Evolutionary conservation across 495 filamentous ascomycete genomes (phyloP).

Genomic region (Neohortaea acidophila): DNA sequence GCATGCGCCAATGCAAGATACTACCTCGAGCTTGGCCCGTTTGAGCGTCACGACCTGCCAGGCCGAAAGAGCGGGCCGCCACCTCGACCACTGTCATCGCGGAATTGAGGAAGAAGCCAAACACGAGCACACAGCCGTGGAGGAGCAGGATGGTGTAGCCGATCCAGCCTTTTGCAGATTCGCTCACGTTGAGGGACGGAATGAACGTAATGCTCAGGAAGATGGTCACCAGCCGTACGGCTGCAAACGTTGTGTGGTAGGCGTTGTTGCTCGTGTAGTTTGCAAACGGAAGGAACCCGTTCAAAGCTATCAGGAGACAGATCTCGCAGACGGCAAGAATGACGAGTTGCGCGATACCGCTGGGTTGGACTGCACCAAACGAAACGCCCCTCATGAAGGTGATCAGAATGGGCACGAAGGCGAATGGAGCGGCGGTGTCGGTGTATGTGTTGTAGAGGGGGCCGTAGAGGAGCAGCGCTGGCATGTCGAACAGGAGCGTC

Average conservation of each 20-base stretch:
- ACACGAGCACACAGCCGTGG: constrained; percentile 74
- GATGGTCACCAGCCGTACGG: constrained; percentile 60
- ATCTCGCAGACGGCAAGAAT: constrained; percentile 89
- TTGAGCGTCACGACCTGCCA: constrained; percentile 13
- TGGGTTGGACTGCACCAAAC: constrained; percentile 82
- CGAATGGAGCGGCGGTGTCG: constrained; percentile 77
- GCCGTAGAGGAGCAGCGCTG: constrained; percentile 78
- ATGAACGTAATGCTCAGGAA: constrained; percentile 79
- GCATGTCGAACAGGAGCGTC: constrained; percentile 75
- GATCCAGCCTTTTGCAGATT: constrained; percentile 78
- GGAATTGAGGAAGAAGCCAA: constrained; percentile 88
- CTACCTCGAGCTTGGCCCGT: constrained; percentile 13
- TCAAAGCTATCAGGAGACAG: constrained; percentile 69
- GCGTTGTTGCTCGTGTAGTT: constrained; percentile 93
- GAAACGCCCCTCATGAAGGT: constrained; percentile 76
- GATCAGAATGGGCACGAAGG: constrained; percentile 67
- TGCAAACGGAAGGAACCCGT: constrained; percentile 81
- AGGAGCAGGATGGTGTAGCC: constrained; percentile 81
- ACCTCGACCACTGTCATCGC: constrained; percentile 83
- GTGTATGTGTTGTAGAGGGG: constrained; percentile 96
- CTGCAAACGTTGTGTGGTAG: constrained; percentile 74
- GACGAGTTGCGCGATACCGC: constrained; percentile 81
- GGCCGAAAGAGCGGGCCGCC: constrained; percentile 33
- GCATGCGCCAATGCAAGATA: constrained; percentile 14
- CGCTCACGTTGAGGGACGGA: constrained; percentile 59